Evolutionary conservation across 495 filamentous ascomycete species (phyloP), one percentile per base, ranked within the genome.

Genomic region (Hypomontagnella submonticulosa): DNA sequence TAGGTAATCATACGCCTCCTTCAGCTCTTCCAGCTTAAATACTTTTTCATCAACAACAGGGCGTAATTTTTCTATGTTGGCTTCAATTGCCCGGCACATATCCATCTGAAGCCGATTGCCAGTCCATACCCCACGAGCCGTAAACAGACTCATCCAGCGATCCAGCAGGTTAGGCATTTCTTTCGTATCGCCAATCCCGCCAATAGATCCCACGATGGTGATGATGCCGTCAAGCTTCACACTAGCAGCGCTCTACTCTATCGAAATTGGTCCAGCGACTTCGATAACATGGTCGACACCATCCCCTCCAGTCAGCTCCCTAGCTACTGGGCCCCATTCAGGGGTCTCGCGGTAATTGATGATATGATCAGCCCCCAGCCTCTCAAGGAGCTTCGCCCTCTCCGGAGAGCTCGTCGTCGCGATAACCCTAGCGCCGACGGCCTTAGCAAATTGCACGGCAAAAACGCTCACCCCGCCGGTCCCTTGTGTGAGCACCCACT

Each of bases 271-370:
- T 3, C 86, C 86, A 1, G 82, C 85, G 15, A 87, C 80, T 68
- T 88, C 85, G 15, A 88, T 65, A 30, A 90, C 77, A 65, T 87
- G 78, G 61, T 88, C 80, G 27, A 89, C 84, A 34, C 88, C 88
- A 3, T 49, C 61, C 4, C 77, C 79, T 7, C 76, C 77, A 0
- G 87, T 87, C 20, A 88, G 66, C 58, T 78, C 78, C 65, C 82
- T 83, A 20, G 85, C 88, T 32, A 76, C 80, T 56, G 84, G 81
- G 52, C 86, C 87, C 88, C 88, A 91, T 66, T 84, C 81, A 0
- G 79, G 69, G 32, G 84, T 79, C 7, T 76, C 80, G 58, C 83
- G 85, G 73, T 91, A 91, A 71, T 90, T 90, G 46, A 80, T 61
- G 20, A 80, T 77, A 41, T 76, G 76, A 49, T 84, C 81, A 15